Percentiles rank a stretch among this genome's conserved stretches.
Conservation (phyloP, 176 grass and related monocot genomes). For the Bromus sterilis region DNA sequence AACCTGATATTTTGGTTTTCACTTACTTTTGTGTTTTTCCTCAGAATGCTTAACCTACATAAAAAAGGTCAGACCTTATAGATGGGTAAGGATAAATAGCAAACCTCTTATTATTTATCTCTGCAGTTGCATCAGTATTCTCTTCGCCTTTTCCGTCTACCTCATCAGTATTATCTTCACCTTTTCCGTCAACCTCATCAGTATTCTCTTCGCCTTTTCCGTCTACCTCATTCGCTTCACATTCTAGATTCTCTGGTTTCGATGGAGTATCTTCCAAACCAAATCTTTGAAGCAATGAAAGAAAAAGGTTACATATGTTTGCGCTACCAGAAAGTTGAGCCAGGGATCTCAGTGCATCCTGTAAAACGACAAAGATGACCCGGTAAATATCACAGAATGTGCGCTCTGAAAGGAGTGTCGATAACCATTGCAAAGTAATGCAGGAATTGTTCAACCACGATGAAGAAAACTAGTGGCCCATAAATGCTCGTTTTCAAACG, state of each 20-base stretch:
- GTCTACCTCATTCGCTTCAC: slow-evolving; percentile 27
- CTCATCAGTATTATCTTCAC: no score
- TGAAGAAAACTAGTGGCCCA: neutral
- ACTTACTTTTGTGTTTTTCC: neutral
- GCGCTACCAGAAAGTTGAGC: slow-evolving; percentile 49
- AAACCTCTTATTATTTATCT: slow-evolving; percentile 49
- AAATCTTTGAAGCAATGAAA: slow-evolving; percentile 66
- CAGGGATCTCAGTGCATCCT: slow-evolving; percentile 71
- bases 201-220: slow-evolving; percentile 21
- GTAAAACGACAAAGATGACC: slow-evolving; percentile 23
- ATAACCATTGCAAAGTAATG: neutral
- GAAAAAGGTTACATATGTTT: slow-evolving; percentile 58
- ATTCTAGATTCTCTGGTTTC: slow-evolving; percentile 43
- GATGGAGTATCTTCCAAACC: slow-evolving; percentile 42
- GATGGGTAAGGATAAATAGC: slow-evolving; percentile 9
- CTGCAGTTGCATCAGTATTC: slow-evolving; percentile 23
- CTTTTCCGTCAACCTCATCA: slow-evolving; percentile 28
- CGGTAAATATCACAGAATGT: neutral
- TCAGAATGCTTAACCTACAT: slow-evolving; percentile 1
- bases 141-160: slow-evolving; percentile 20
- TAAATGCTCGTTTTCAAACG: neutral
- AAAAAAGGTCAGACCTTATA: slow-evolving; percentile 2
- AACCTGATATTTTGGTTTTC: neutral
- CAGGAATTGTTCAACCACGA: neutral
- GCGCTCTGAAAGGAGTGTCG: neutral